These are phyloP conservation scores for Yamadazyma sp. DNA, from an alignment of 1,139 yeast genomes.

Conservation along the genomic window DNA sequence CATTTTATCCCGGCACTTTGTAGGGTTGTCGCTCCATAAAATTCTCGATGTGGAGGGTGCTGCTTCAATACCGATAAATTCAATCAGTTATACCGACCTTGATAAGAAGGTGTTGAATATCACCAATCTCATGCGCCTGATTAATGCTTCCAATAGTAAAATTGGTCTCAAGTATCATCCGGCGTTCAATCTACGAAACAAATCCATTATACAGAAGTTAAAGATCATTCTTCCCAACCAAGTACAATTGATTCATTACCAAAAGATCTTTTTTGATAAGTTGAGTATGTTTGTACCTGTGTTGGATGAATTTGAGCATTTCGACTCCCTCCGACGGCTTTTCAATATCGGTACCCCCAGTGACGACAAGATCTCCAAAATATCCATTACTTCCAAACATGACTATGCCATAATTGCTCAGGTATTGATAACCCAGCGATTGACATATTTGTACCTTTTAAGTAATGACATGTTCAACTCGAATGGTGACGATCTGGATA, in stretches of 20 bases:
- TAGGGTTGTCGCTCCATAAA: slow-evolving; percentile 7
- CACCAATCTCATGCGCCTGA: slow-evolving; percentile 1
- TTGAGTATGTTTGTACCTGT: slow-evolving; percentile 49
- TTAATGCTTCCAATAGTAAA: slow-evolving; percentile 8
- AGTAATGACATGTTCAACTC: slow-evolving; percentile 17
- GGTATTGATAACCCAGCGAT: slow-evolving; percentile 23
- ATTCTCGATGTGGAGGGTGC: neutral
- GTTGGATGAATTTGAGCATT: slow-evolving; percentile 34
- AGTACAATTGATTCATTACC: slow-evolving; percentile 9
- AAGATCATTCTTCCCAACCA: slow-evolving; percentile 11
- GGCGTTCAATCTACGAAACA: neutral
- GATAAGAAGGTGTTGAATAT: slow-evolving; percentile 5
- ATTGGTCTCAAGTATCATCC: slow-evolving; percentile 9
- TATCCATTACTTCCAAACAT: slow-evolving; percentile 21
- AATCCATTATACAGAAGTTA: slow-evolving; percentile 4
- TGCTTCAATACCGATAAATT: slow-evolving; percentile 1
- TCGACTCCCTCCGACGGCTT: neutral
- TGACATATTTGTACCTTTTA: slow-evolving; percentile 25
- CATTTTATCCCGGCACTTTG: slow-evolving; percentile 4
- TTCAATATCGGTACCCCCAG: slow-evolving; percentile 16
- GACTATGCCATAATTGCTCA: slow-evolving; percentile 31
- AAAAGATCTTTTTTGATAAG: slow-evolving; percentile 32
- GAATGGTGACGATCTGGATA: slow-evolving; percentile 14
- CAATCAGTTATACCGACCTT: slow-evolving; percentile 5
- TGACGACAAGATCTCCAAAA: slow-evolving; percentile 18